Evolutionary conservation across 2,329 filamentous ascomycete genomes (phyloP).

Genomic region (Fonsecaea monophora): DNA sequence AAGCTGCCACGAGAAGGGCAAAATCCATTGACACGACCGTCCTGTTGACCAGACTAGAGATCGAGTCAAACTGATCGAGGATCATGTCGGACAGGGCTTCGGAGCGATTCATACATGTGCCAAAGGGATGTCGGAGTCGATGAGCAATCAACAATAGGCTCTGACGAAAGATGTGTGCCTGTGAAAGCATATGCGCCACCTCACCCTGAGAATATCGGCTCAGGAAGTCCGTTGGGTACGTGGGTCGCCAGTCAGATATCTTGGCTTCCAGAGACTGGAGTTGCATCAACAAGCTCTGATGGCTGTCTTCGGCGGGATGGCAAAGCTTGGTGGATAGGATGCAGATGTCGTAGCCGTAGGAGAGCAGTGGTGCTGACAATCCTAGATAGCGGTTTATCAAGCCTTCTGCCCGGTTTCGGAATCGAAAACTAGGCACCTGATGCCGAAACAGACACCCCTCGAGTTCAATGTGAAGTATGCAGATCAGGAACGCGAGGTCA

Average conservation of each 20-base stretch:
- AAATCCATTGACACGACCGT: neutral
- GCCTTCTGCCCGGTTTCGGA: neutral
- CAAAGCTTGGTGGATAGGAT: neutral
- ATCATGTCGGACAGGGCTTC: neutral
- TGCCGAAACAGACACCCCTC: neutral
- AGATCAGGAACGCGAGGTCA: neutral
- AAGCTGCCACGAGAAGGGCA: neutral
- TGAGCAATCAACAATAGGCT: neutral
- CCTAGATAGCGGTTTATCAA: neutral
- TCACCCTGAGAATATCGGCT: neutral
- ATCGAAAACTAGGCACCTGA: neutral
- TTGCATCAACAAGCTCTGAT: neutral
- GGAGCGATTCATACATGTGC: neutral
- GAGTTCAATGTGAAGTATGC: neutral
- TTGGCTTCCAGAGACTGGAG: neutral
- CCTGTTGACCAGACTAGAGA: neutral
- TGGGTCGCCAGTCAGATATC: neutral
- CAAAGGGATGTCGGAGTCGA: neutral
- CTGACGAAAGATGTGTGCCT: neutral
- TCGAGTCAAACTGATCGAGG: neutral
- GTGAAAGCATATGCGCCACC: slow-evolving; percentile 2
- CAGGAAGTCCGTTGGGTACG: neutral
- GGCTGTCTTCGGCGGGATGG: neutral
- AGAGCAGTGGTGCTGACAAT: neutral
- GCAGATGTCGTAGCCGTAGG: neutral